Evolutionary conservation across 164 flowering plant genomes (phyloP), one percentile per base, ranked within the genome.

Genomic region (Cinnamomum micranthum): DNA sequence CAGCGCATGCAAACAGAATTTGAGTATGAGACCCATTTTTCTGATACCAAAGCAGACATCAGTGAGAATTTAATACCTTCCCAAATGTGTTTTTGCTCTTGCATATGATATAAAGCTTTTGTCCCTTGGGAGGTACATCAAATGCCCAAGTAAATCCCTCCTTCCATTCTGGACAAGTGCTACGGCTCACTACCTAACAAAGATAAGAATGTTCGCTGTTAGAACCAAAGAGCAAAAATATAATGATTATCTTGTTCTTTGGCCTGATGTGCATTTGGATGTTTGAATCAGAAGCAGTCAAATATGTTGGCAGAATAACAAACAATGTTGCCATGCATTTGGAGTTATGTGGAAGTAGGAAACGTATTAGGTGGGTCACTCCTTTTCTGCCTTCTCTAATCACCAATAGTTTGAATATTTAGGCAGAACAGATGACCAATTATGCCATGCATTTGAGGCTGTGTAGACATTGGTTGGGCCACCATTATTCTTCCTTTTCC

Each of bases 101-200:
- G 90, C 98, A 94, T 41, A 84, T 62, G 69, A 94, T 94, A 74
- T 91, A 94, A 27, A 92, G 95, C 52, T 92, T 94, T 80, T 94
- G 98, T 27, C 97, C 98, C 80, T 91, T 94, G 2, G 97, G 98
- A 27, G 98, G 98, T 25, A 92, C 93, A 84, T 94, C 97, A 81
- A 94, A 94, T 28, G 93, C 91, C 98, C 98, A 92, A n/a, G 89
- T 90, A 77, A 92, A 92, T 5, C 89, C 92, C 86, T 94, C 97
- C 83, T 92, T 86, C 98, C 97, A 92, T 81, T 94, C 97, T 22
- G 98, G 98, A 71, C 88, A 82, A 11, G 77, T 83, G 73, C 82
- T 88, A 77, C 86, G 88, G 82, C 71, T 90, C 71, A 92, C 88
- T 2, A 94, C 95, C 98, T 94, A 80, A 65, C 0, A 78, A 50